Conservation (phyloP, 208 protist genomes). For the Wallacemonas sp. region DNA sequence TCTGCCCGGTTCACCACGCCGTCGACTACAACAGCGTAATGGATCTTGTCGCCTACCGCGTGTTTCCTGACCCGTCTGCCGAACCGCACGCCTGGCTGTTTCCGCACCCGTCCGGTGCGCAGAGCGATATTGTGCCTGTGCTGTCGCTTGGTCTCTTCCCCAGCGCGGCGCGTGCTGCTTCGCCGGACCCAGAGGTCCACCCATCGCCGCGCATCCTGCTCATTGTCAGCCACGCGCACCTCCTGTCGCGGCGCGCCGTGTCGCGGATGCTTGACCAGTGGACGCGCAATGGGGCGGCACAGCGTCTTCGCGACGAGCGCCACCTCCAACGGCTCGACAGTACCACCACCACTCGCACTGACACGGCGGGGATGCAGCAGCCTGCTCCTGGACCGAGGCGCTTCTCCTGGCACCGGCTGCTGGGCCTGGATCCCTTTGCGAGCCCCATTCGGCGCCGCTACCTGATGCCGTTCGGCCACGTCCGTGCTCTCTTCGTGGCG, state of each 20-base stretch:
- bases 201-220: slow-evolving; percentile 18
- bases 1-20: slow-evolving; percentile 60
- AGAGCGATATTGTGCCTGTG: slow-evolving; percentile 20
- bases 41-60: slow-evolving; percentile 37
- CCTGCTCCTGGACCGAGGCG: background rate
- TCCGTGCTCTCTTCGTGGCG: slow-evolving; percentile 52
- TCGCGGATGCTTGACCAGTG: slow-evolving; percentile 71
- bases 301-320: background rate
- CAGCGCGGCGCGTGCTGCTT: no score
- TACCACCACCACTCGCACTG: no score
- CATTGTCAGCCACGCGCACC: slow-evolving; percentile 60
- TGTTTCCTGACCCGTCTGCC: slow-evolving; percentile 21
- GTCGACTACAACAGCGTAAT: slow-evolving; percentile 52
- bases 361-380: no score
- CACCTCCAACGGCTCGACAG: background rate
- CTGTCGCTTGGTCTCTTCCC: slow-evolving; percentile 31
- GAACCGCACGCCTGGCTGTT: background rate
- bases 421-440: slow-evolving; percentile 22
- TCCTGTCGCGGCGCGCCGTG: slow-evolving; percentile 58
- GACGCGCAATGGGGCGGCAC: slow-evolving; percentile 62
- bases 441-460: slow-evolving; percentile 25
- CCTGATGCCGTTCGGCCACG: slow-evolving; percentile 42
- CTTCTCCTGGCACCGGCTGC: slow-evolving; percentile 22
- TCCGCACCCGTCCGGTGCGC: background rate
- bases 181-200: no score